Percentiles rank a stretch among this genome's conserved stretches.
phyloP scores from a whole-genome alignment of 495 filamentous ascomycete genomes.

The Letharia lupina region DNA sequence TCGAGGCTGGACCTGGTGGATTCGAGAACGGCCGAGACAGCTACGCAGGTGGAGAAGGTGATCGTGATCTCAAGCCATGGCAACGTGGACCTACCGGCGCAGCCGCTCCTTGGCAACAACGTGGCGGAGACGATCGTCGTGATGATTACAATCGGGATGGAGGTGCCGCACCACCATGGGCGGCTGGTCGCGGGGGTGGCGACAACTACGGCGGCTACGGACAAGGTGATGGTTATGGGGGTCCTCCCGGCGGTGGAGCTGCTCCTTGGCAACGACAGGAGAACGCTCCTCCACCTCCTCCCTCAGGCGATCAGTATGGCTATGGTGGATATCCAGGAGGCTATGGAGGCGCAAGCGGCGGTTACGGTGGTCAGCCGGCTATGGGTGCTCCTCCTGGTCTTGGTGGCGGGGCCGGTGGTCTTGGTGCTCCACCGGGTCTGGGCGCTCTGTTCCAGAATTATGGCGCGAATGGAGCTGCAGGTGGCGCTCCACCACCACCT shows the following conservation, averaged over 20 bases:
- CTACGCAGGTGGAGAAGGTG: constrained; percentile 36
- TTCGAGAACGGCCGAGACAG: constrained; percentile 40
- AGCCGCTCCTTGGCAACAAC: constrained; percentile 67
- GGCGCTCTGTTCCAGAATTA: constrained; percentile 62
- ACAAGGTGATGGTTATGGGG: constrained; percentile 32
- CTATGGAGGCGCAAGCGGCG: constrained; percentile 22
- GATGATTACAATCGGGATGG: constrained; percentile 45
- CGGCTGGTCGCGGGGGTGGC: constrained; percentile 43
- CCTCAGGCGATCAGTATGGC: constrained; percentile 34
- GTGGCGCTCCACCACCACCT: constrained; percentile 45
- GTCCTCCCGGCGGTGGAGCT: constrained; percentile 41
- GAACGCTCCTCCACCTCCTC: constrained; percentile 42
- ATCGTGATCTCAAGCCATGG: constrained; percentile 73
- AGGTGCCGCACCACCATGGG: constrained; percentile 47
- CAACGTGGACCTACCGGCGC: constrained; percentile 82
- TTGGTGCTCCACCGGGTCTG: constrained; percentile 56
- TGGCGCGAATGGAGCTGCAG: constrained; percentile 35
- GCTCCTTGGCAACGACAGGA: constrained; percentile 63
- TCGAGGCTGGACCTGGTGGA: constrained; percentile 74
- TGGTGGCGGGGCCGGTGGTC: constrained; percentile 32
- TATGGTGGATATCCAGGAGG: constrained; percentile 42
- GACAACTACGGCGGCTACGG: constrained; percentile 48
- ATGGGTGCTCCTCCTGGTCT: constrained; percentile 61
- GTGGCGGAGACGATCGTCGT: constrained; percentile 45
- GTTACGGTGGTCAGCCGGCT: constrained; percentile 35